phyloP scores from a whole-genome alignment of 331 rosid species.

The Telfairia occidentalis region DNA sequence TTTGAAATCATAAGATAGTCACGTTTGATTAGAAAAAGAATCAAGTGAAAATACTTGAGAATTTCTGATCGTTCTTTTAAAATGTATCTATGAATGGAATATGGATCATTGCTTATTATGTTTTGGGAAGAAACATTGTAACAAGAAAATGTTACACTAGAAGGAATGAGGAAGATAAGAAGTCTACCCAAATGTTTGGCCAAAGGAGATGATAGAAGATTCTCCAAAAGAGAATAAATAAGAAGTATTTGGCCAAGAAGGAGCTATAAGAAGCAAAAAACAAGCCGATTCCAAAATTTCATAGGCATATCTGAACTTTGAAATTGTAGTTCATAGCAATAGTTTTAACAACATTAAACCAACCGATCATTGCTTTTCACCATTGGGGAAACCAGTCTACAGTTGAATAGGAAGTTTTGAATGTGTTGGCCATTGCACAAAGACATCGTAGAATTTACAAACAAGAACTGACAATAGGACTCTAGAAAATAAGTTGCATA shows the following conservation, averaged over 20 bases:
- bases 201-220: neutral
- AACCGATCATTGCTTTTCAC: neutral
- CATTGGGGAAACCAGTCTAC: neutral
- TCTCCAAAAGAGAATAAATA: neutral
- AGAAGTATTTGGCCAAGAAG: neutral
- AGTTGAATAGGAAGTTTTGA: neutral
- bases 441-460: neutral
- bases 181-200: neutral
- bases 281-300: neutral
- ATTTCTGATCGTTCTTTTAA: neutral
- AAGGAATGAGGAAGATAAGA: neutral
- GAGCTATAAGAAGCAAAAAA: neutral
- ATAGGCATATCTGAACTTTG: neutral
- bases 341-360: neutral
- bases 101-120: neutral
- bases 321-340: neutral
- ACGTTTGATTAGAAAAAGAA: neutral
- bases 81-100: no score
- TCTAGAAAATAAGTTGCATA: neutral
- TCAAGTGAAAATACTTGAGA: neutral
- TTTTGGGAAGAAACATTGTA: neutral
- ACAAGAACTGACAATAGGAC: neutral
- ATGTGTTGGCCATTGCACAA: neutral
- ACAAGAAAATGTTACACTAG: constrained; percentile 3
- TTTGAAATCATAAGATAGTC: neutral